Evolutionary conservation across 139 green algal species (phyloP).

Genomic region (Yamagishiella unicocca): DNA sequence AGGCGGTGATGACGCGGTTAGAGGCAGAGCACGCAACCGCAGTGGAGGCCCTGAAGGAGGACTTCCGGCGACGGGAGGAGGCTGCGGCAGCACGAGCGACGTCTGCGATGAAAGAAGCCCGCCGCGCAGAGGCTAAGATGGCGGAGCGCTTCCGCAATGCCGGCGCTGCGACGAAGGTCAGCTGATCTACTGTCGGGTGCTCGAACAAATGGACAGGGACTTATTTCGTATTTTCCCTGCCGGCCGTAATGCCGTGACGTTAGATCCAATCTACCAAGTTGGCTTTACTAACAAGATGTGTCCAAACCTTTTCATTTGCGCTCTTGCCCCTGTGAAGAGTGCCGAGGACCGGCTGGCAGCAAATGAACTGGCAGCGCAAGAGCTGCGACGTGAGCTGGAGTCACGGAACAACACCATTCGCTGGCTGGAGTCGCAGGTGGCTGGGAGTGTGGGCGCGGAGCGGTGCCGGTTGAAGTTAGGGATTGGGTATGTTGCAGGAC

Average conservation of each 20-base stretch:
- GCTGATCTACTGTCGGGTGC: too few relatives aligned
- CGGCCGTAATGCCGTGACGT: too few relatives aligned
- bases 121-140: conserved; percentile 44
- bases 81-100: conserved; percentile 9
- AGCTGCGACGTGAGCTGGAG: conserved; percentile 44
- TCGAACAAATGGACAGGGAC: too few relatives aligned
- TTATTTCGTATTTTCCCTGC: too few relatives aligned
- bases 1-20: conserved; percentile 63
- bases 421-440: conserved; percentile 58
- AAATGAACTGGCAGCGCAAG: not conserved
- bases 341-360: conserved; percentile 35
- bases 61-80: conserved; percentile 48
- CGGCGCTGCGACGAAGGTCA: not conserved
- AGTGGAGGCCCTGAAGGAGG: conserved; percentile 30
- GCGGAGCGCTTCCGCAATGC: conserved; percentile 54
- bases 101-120: conserved; percentile 51
- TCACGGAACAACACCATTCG: conserved; percentile 48
- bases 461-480: not conserved
- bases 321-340: not conserved
- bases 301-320: too few relatives aligned
- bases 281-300: too few relatives aligned
- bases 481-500: too few relatives aligned
- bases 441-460: not conserved
- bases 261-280: too few relatives aligned
- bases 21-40: conserved; percentile 56